Evolutionary conservation across 192 early-diverging fungal genomes (phyloP).

Genomic region (Chytriomyces confervae): DNA sequence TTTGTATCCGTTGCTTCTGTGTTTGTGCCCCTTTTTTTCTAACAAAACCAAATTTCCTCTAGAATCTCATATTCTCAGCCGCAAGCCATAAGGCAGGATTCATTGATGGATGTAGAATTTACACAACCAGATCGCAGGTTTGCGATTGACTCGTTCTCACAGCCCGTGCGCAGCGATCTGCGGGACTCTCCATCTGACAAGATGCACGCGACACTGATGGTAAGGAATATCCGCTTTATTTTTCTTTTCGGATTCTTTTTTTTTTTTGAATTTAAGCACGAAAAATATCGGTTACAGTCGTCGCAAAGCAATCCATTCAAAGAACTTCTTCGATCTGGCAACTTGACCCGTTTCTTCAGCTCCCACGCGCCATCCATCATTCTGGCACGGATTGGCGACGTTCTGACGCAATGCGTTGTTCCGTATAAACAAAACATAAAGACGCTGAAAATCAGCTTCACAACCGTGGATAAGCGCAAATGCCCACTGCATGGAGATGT

Average conservation of each 20-base stretch:
- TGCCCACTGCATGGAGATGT: conserved; percentile 70
- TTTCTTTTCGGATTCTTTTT: too few species aligned
- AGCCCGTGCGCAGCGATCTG: conserved; percentile 39
- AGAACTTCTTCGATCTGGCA: conserved; percentile 49
- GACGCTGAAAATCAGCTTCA: conserved; percentile 54
- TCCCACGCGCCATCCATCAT: conserved; percentile 21
- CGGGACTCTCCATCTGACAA: conserved; percentile 14
- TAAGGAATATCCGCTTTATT: neutral
- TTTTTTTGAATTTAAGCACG: too few species aligned
- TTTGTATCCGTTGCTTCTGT: neutral
- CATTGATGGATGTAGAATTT: conserved; percentile 24
- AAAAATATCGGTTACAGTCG: conserved; percentile 19
- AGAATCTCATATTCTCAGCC: conserved; percentile 59
- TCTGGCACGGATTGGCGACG: conserved; percentile 22
- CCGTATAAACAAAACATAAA: conserved; percentile 43
- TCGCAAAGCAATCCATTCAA: conserved; percentile 33
- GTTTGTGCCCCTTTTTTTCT: neutral
- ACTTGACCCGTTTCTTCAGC: conserved; percentile 52
- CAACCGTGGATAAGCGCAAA: conserved; percentile 68
- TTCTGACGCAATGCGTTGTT: conserved; percentile 50
- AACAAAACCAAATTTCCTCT: neutral
- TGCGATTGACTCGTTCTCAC: conserved; percentile 53
- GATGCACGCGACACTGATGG: neutral
- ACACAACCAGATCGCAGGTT: conserved; percentile 22
- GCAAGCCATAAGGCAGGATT: conserved; percentile 46